Base-by-base conservation (phyloP, 2,329 filamentous ascomycete genomes). In the Penicillium psychrosexuale region DNA sequence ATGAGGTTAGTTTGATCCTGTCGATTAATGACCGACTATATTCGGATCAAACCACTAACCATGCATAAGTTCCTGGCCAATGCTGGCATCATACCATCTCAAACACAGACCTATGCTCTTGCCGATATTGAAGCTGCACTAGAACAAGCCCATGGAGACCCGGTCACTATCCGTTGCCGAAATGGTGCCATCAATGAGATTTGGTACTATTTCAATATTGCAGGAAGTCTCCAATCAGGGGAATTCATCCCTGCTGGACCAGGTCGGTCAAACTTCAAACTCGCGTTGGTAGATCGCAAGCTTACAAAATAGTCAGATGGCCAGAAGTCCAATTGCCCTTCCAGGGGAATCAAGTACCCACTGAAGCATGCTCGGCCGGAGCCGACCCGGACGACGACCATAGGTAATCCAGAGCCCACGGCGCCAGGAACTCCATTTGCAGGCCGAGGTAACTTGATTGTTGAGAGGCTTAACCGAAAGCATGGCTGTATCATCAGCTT, bases 401-500 rank as follows among this genome's bases (percentile, higher is more conserved):
- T 40, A 28, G 60, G 62, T 8, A 59, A 59, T 5, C 61, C 68
- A 3, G 58, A 68, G 34, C 69, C 72, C 17, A 73, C 71, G 6
- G 53, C 61, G 12, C 67, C 71, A 4, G 65, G 65, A 11, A 61
- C 55, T 0, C 76, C 82, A 0, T 84, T 84, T 66, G 72, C 75
- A n/a, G 85, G 85, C 1, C 79, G 74, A 31, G 87, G 87, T 0
- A 82, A 80, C 61, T 69, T 89, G 38, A 80, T 85, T 51, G 84
- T 87, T 3, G 68, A 66, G 12, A 70, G 64, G 0, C 53, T 62
- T 28, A 67, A 69, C 43, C 67, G 69, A 36, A 59, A 57, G 38
- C 63, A 70, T 8, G 87, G 87, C n/a, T 90, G 86, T 62, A 78
- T 90, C 55, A 90, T 89, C 66, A 80, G 80, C 52, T 77, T 73